Evolutionary conservation across 441 rosid species (phyloP), one percentile per base, ranked within the genome.

Genomic region (Populus tomentosa): DNA sequence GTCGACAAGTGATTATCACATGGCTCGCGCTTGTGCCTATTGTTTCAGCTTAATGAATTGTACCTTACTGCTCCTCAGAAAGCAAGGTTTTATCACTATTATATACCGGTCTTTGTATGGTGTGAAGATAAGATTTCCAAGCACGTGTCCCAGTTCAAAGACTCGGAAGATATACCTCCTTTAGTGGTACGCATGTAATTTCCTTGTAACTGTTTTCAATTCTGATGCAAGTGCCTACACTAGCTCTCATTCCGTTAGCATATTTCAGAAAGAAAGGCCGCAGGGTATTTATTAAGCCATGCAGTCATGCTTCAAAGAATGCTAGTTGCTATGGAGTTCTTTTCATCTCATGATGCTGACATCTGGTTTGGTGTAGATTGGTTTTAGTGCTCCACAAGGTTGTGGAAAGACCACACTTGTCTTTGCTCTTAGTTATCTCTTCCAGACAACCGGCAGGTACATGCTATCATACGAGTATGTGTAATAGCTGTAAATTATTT

Each of bases 341-440:
- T 70, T 65, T 68, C 46, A 72, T 74, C 72, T 64, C 61, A 42
- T 70, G 56, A 59, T 65, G 67, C 72, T 74, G 61, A 42, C 64
- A 18, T 73, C 35, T 53, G 67, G 36, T 64, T 79, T 67, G 40
- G 18, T 85, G 87, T 86, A 96, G 99, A 88, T 96, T 86, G 99
- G 99, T 80, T 94, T 96, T 75, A 94, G 98, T 72, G 98, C 98
- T 9, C 98, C 99, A 59, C 98, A 96, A 82, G 99, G 98, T 84
- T 94, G 98, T 85, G 99, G 99, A 78, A 96, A 96, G 90, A 94
- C 97, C 61, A 96, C 99, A 13, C 98, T 94, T 72, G 99, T 92
- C 75, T 91, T 91, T 85, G 99, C 98, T 71, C 98, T 96, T 73
- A 88, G 90, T 81, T 90, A 90, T 84, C 97, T 96, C 75, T 96